phyloP scores from a whole-genome alignment of 1,284 basidiomycete genomes.

The Ustilago esculenta region DNA sequence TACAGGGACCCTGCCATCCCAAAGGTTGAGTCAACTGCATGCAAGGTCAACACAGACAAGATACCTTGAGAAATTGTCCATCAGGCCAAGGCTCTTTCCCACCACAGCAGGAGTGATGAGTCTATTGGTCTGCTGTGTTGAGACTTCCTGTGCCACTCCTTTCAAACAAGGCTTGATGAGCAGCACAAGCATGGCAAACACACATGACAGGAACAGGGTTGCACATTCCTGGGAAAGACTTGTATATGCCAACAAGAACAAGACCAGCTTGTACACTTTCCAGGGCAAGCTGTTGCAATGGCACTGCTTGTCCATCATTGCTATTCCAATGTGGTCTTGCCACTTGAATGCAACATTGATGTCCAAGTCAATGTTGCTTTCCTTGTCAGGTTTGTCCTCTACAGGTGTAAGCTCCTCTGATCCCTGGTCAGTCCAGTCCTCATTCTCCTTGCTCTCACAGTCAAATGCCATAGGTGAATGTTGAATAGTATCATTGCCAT shows the following conservation, averaged over 20 bases:
- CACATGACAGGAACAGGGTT: background rate
- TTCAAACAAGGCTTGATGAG: background rate
- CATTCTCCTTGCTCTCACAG: no score
- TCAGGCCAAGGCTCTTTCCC: background rate
- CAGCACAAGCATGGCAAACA: background rate
- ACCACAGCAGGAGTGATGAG: conserved; percentile 1
- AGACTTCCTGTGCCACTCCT: background rate
- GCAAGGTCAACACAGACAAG: background rate
- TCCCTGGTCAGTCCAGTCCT: background rate
- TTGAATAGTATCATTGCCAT: no score
- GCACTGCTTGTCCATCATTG: background rate
- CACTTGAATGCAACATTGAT: background rate
- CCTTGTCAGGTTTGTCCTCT: background rate
- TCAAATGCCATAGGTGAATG: no score
- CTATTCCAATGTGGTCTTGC: background rate
- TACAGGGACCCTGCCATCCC: conserved; percentile 1
- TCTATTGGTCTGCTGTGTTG: background rate
- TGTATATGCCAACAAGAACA: background rate
- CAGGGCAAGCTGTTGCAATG: background rate
- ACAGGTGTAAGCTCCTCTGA: background rate
- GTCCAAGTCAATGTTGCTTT: background rate
- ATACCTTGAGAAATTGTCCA: background rate
- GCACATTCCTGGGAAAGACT: background rate
- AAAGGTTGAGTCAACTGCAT: background rate
- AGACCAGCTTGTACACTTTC: background rate